Evolutionary conservation across 306 rosid species (phyloP).

Genomic region (Ziziphus jujuba): DNA sequence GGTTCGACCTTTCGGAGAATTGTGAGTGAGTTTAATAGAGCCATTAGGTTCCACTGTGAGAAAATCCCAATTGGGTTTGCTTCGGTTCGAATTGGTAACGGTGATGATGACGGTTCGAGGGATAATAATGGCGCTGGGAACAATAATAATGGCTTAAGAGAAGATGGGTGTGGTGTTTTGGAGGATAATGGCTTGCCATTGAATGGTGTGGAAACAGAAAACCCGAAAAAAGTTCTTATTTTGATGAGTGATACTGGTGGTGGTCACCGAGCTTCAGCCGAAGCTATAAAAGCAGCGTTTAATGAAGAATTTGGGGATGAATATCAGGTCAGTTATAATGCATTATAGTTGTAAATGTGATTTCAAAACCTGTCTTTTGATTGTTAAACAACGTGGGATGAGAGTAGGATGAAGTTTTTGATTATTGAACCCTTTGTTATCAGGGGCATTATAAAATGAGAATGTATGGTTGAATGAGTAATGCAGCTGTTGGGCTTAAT

Average conservation of each 20-base stretch:
- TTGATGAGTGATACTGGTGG: slow-evolving; percentile 99
- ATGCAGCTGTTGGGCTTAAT: background rate
- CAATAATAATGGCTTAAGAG: slow-evolving; percentile 35
- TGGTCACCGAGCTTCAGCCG: slow-evolving; percentile 98
- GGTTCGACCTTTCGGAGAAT: slow-evolving; percentile 41
- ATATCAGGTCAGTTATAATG: slow-evolving; percentile 61
- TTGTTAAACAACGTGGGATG: background rate
- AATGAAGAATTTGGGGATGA: slow-evolving; percentile 72
- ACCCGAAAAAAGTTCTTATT: slow-evolving; percentile 73
- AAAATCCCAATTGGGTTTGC: slow-evolving; percentile 79
- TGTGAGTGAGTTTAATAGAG: slow-evolving; percentile 58
- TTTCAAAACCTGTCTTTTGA: slow-evolving; percentile 1
- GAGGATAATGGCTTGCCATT: slow-evolving; percentile 31
- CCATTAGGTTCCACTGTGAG: slow-evolving; percentile 60
- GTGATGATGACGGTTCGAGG: slow-evolving; percentile 33
- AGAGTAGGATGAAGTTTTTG: background rate
- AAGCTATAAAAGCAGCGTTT: slow-evolving; percentile 88
- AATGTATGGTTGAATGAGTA: background rate
- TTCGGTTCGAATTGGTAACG: slow-evolving; percentile 43
- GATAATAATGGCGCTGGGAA: slow-evolving; percentile 31
- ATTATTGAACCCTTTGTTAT: background rate
- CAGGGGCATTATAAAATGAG: background rate
- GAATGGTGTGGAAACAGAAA: slow-evolving; percentile 36
- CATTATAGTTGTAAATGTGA: background rate
- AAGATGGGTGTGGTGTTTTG: slow-evolving; percentile 28